Evolutionary conservation across 345 rosid species (phyloP), one percentile per base, ranked within the genome.

Genomic region (Kandelia obovata): DNA sequence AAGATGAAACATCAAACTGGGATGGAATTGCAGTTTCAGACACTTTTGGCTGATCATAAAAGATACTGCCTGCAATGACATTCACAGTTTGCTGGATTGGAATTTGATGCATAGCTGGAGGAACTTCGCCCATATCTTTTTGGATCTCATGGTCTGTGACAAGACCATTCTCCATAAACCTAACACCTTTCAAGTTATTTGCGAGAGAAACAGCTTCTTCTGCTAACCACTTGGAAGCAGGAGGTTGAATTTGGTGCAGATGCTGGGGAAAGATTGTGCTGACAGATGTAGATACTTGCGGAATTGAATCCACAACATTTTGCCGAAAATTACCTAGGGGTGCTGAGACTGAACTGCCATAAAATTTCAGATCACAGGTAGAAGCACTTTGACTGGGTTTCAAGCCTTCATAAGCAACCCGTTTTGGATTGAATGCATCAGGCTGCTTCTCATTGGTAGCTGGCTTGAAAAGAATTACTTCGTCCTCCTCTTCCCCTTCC

Each of bases 401-500:
- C 35, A 85, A 68, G 69, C 81, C 85, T 58, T 81, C 90, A 81
- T 65, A 65, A 46, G 82, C 76, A n/a, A 58, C 52, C 81, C 69
- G 75, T 53, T 71, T 70, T 58, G 85, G 76, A 68, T 79, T 77
- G 79, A 76, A 49, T 31, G 61, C 82, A 70, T 80, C 88, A 58
- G 72, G 73, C 73, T 73, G 83, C 82, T 87, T 95, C 77, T 85
- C 96, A 66, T 85, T 27, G 52, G 79, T 87, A 30, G 77, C 73
- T 64, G 95, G 98, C 85, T 88, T 88, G 79, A 92, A 95, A 75
- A 95, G 96, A 83, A 95, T 95, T 63, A 84, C 97, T 82, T 95
- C 99, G 63, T 90, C 99, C 43, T 91, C 97, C 31, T 85, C 99
- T 23, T 90, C 97, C 73, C 80, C 94, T 60, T 81, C 92, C 73